These are phyloP conservation scores for Chenopodium suecicum DNA, from an alignment of 148 eudicot species.

Conservation along the genomic window DNA sequence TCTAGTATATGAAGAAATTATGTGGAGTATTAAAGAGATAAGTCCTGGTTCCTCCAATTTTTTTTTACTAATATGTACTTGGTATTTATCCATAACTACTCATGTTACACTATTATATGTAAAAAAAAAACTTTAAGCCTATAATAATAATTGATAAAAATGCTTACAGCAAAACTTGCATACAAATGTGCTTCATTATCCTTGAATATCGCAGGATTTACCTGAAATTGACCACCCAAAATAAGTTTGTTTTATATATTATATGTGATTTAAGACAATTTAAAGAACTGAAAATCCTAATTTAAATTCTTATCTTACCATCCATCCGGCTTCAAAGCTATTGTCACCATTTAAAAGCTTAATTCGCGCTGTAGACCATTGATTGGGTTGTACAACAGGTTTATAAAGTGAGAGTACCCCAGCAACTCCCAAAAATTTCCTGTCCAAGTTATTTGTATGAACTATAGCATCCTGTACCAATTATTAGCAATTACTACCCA, in stretches of 20 bases:
- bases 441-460: neutral
- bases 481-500: neutral
- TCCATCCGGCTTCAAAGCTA: slow-evolving; percentile 15
- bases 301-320: neutral
- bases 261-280: neutral
- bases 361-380: slow-evolving; percentile 11
- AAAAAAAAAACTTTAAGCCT: neutral
- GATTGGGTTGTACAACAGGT: neutral
- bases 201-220: neutral
- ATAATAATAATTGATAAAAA: no score
- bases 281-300: neutral
- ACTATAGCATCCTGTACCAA: slow-evolving; percentile 13
- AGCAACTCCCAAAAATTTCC: neutral
- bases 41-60: no score
- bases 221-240: neutral
- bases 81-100: no score
- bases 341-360: slow-evolving; percentile 4
- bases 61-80: no score
- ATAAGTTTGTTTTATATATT: neutral
- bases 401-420: neutral
- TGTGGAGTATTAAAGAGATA: no score
- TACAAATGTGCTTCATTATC: slow-evolving; percentile 18
- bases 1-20: no score
- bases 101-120: no score
- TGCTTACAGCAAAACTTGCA: neutral